Base-by-base conservation (phyloP, 768 basidiomycete species). In the Zangia roseola region DNA sequence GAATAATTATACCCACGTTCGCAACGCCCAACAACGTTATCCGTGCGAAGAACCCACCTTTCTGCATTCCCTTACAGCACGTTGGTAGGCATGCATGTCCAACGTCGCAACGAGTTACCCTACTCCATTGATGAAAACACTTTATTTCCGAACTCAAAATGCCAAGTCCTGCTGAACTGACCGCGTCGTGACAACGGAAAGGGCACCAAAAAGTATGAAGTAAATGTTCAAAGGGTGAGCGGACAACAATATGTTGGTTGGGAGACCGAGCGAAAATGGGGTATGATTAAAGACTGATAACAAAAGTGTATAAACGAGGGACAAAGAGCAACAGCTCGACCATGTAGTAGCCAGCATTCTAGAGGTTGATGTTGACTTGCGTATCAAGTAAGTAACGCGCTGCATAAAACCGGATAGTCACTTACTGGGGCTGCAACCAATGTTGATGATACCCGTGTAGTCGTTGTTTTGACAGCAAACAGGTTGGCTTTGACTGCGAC, bases 391-490 rank as follows among this genome's bases (percentile, higher is more conserved):
- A 64, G 36, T 24, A 41, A 58, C 9, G 33, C 12, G 1, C 0
- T 2, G 17, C n/a, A 19, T 1, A 10, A 40, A 14, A 2, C 24
- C 0, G 1, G 0, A 31, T 4, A 14, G 2, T 5, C 31, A 67
- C 54, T 58, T 61, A 63, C 77, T 64, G 12, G 71, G 69, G 12
- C 58, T 53, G 55, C 77, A 78, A n/a, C 62, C 73, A 44, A 75
- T 49, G 40, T 59, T 63, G 49, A 78, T 45, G 10, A 78, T 14
- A 3, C 75, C 74, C 13, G 49, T 47, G 57, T 62, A 71, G 1
- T 45, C 33, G 48, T 71, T 67, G 50, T 69, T 48, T 0, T 57
- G 28, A 51, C 77, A 78, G 55, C 78, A 79, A 1, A 75, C 76
- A 1, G 71, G 55, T 36, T 74, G 49, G 6, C 53, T 36, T 6